Evolutionary conservation across 192 early-diverging fungal genomes (phyloP), one percentile per base, ranked within the genome.

Genomic region (Backusella macrospora): DNA sequence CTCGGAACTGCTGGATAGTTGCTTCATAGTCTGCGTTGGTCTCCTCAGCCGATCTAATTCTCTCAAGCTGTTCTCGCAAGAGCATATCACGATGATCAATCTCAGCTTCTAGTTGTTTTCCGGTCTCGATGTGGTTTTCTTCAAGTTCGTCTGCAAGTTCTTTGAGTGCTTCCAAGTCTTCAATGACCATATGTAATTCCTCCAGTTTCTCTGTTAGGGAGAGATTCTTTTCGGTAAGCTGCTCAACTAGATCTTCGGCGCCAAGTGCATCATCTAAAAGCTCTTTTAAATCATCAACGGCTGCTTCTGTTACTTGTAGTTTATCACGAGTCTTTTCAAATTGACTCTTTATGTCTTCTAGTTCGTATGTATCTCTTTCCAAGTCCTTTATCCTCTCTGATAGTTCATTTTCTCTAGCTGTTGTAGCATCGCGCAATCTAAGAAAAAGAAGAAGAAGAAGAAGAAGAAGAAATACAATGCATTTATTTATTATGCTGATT

Each of bases 141-240:
- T 98, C 97, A 74, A 97, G 82, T 80, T 97, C 95, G 73, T 98
- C 95, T 76, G 92, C 94, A 55, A 97, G 81, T 72, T 93, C 93
- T 79, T 93, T 93, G 46, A 98, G 84, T 6, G 92, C 92, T 80
- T 98, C 96, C 42, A 98, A 83, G 78, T 94, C 96, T 67, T 95
- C 95, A 42, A 96, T 87, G 0, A 80, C 84, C 42, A 79, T 85
- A 65, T 89, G 88, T 86, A 93, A 79, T 66, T 97, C 93, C 66
- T 96, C 95, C 38, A 94, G 63, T 80, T 92, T 90, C 78, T 92
- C 91, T 42, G 84, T 89, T 15, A 96, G 82, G 15, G 84, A 81
- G 69, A 97, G 79, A 79, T 98, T 98, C 83, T 92, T 93, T 23
- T 92, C 91, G 0, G 92, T 90, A 39, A 98, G 87, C 46, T 88